Conservation (phyloP, 345 rosid species). For the Balakata baccata region DNA sequence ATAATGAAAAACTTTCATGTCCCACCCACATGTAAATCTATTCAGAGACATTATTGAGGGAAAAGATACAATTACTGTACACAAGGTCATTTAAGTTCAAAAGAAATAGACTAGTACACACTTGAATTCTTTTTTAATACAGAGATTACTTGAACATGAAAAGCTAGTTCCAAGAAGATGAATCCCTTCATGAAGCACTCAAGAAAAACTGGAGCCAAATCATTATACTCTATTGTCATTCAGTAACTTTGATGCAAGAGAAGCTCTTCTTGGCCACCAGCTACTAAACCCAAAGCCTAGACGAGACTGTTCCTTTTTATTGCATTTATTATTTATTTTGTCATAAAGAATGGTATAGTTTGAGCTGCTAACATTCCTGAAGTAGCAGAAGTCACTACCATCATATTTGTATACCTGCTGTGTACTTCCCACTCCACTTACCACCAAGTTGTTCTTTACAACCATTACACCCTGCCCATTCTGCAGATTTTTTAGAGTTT, state of each 20-base stretch:
- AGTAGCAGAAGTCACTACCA: conserved; percentile 55
- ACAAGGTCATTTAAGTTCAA: background rate
- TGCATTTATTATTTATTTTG: conserved; percentile 32
- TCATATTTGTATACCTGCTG: conserved; percentile 51
- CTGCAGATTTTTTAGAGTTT: conserved; percentile 54
- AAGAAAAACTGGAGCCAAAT: background rate
- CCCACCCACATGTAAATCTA: background rate
- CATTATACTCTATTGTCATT: conserved; percentile 10
- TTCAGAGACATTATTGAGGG: background rate
- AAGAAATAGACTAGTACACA: background rate
- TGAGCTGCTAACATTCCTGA: conserved; percentile 70
- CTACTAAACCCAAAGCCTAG: conserved; percentile 6
- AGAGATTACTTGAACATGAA: background rate
- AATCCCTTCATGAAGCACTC: background rate
- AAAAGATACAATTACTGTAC: background rate
- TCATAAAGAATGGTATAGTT: conserved; percentile 61
- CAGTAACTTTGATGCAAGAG: conserved; percentile 19
- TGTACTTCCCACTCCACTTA: conserved; percentile 47
- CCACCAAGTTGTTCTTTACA: conserved; percentile 48
- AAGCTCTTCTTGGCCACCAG: conserved; percentile 19
- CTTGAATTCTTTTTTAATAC: conserved; percentile 18
- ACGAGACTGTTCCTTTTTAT: conserved; percentile 15
- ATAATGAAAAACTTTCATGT: background rate
- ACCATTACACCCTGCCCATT: conserved; percentile 46
- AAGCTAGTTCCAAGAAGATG: conserved; percentile 15